A percentile compares a stretch with the other conserved stretches of the same genome.
Evolutionary conservation across 2,329 filamentous ascomycete genomes (phyloP).

Genomic region (Alternaria arbusti): DNA sequence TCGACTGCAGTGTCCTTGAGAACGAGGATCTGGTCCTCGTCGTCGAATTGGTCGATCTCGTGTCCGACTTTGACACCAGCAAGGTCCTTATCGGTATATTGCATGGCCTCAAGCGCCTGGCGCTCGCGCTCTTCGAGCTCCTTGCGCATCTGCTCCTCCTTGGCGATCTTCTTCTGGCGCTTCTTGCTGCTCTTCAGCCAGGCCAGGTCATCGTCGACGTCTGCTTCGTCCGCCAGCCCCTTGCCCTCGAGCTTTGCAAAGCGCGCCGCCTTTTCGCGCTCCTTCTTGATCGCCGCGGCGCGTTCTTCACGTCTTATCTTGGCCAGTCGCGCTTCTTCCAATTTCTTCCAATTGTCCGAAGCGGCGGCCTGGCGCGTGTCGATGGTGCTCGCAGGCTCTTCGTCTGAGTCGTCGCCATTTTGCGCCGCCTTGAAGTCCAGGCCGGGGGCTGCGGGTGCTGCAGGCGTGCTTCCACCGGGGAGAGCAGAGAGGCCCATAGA

Average conservation of each 20-base stretch:
- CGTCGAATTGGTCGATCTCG: constrained; percentile 80
- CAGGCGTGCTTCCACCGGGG: constrained; percentile 69
- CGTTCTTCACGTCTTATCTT: constrained; percentile 81
- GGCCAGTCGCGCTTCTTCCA: constrained; percentile 71
- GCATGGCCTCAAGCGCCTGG: constrained; percentile 66
- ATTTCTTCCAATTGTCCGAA: constrained; percentile 75
- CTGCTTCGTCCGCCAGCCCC: constrained; percentile 80
- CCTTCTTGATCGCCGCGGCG: constrained; percentile 83
- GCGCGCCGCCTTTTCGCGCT: constrained; percentile 81
- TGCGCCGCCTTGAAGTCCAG: constrained; percentile 63
- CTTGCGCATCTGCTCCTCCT: constrained; percentile 71
- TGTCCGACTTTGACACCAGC: constrained; percentile 92
- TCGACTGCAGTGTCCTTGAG: constrained; percentile 89
- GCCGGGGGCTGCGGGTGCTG: constrained; percentile 60
- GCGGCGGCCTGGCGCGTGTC: constrained; percentile 77
- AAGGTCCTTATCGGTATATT: constrained; percentile 86
- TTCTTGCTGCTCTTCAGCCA: constrained; percentile 94
- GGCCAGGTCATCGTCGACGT: constrained; percentile 74
- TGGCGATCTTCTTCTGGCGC: constrained; percentile 86
- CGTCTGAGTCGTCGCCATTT: constrained; percentile 62
- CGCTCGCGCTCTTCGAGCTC: constrained; percentile 75
- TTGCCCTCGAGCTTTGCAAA: constrained; percentile 79
- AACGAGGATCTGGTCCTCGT: constrained; percentile 87
- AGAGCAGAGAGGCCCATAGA: constrained; percentile 90
- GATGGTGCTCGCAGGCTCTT: constrained; percentile 80